Evolutionary conservation across 169 alveolate species (phyloP), one percentile per base, ranked within the genome.

Genomic region (Babesia ovis): DNA sequence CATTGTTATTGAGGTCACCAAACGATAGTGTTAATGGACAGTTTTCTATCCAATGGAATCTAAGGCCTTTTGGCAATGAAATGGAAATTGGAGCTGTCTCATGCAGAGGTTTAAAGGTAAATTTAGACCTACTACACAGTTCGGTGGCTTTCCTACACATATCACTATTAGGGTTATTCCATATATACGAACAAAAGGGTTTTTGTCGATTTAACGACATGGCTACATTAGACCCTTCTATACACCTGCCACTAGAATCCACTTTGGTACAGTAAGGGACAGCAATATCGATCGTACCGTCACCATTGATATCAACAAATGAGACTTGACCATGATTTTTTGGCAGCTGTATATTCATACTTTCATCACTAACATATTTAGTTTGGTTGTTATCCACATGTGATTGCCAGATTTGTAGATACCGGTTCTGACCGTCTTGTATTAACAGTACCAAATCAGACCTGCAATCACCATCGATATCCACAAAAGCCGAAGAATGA

Each of bases 401-500:
- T 22, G 85, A 57, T 23, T 70, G 51, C 91, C 91, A 85, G 5
- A 85, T 80, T 54, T 85, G 85, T 23, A 85, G 60, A 35, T 66
- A 69, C 45, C 43, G 23, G 34, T 67, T 39, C 8, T 66, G 46
- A 43, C 74, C 84, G 68, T 83, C 45, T 45, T 83, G 64, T 12
- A 89, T 83, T 34, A 85, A 85, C 41, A 91, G 90, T 1, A 91
- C 92, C 51, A 91, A 71, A 68, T 91, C 95, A 1, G 95, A 73
- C 57, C 94, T 91, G 60, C 95, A 90, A 66, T 91, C 95, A 9
- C 95, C 95, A 58, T 91, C 85, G 67, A 91, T 82, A 72, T 91
- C 95, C 45, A 91, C 92, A 54, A 91, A 85, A 18, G 95, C 93
- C 20, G 91, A 85, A 12, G 95, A 90, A 69, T 91, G 94, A 34